Percentiles rank a stretch among this genome's conserved stretches.
These are phyloP conservation scores for Mortierella antarctica DNA, from an alignment of 192 early-diverging fungal species.

Conservation along the genomic window DNA sequence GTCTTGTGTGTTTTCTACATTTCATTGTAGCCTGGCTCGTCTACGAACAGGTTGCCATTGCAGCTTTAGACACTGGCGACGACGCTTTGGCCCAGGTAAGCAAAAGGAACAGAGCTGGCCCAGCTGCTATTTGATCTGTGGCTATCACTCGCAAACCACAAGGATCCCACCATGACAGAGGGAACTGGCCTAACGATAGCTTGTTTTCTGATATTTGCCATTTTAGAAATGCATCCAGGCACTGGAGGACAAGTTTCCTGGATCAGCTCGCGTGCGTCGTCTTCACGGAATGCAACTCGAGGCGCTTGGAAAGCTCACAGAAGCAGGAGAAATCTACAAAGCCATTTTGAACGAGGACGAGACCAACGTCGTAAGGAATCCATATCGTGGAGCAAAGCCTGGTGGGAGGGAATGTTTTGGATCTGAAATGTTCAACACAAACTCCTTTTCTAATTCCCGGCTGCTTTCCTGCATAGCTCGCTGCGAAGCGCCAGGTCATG, in stretches of 20 bases:
- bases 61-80: constrained; percentile 84
- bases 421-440: neutral
- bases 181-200: neutral
- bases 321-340: constrained; percentile 79
- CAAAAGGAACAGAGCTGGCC: no score
- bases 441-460: neutral
- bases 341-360: constrained; percentile 81
- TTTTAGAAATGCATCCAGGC: constrained; percentile 65
- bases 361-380: constrained; percentile 71
- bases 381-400: neutral
- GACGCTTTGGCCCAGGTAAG: constrained; percentile 68
- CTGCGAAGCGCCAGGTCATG: constrained; percentile 83
- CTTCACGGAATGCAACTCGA: constrained; percentile 86
- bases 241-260: constrained; percentile 73
- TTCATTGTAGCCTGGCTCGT: constrained; percentile 69
- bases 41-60: constrained; percentile 85
- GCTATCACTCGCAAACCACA: no score
- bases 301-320: constrained; percentile 73
- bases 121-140: neutral
- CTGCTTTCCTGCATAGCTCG: constrained; percentile 49
- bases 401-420: neutral
- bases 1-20: neutral
- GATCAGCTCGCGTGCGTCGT: constrained; percentile 75
- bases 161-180: neutral
- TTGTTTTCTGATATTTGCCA: neutral